Base-by-base conservation (phyloP, 192 early-diverging fungal species). In the Rhizoclosmatium globosum region DNA sequence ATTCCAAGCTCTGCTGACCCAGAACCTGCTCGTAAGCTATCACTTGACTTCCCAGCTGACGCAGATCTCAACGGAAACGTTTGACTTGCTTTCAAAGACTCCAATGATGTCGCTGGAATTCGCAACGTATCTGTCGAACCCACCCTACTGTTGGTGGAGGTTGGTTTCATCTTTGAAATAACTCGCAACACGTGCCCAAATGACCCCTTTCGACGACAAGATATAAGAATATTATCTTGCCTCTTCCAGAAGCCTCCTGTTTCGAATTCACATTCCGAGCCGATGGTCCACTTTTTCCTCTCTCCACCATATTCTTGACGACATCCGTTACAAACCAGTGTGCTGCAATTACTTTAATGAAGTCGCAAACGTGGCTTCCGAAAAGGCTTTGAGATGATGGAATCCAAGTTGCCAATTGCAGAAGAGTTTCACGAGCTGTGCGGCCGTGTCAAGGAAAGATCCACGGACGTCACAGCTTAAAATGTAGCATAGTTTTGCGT, bases 321-420 rank as follows among this genome's bases (percentile, higher is more conserved):
- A 79, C 78, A 74, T 79, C 78, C 23, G 48, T 66, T 31, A 79
- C 78, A 62, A 79, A 73, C 78, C 78, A 79, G 61, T 79, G 78
- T 46, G 78, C 78, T 9, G 70, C 4, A 47, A 53, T 61, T 7
- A 79, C 50, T 50, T 73, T 79, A 21, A 79, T 47, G 41, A 71
- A 79, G n/a, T 79, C 78, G 62, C 78, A 79, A n/a, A 71, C 67
- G 47, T 78, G 77, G 59, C 47, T 69, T 4, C 77, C 77, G 44
- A 71, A 71, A 4, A 71, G n/a, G 11, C 57, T 61, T 45, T 77
- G 75, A 19, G 44, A 38, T 6, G 31, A n/a, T 13, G 66, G 66
- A 19, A 66, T 19, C 66, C 66, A 43, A 7, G 9, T 13, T 6
- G 68, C 4, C 21, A 78, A 42, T 43, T 78, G 64, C 17, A 78